Conservation (phyloP, 768 basidiomycete species). For the Suillus subalutaceus region DNA sequence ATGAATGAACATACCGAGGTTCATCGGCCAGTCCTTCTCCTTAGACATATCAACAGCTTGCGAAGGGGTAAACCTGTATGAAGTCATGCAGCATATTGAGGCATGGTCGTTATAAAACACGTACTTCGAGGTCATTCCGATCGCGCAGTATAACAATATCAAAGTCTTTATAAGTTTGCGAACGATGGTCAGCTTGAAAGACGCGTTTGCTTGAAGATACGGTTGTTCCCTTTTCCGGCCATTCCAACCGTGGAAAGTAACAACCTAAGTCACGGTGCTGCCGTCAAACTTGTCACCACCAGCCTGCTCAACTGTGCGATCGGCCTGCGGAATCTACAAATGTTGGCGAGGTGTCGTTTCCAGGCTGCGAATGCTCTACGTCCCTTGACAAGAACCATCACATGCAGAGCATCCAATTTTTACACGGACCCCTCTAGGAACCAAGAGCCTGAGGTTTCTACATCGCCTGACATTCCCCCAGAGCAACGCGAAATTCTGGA, state of each 20-base stretch:
- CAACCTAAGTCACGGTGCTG: background rate
- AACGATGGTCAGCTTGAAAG: background rate
- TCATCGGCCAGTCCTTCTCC: constrained; percentile 73
- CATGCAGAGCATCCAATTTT: constrained; percentile 44
- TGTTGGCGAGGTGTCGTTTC: background rate
- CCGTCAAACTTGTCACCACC: background rate
- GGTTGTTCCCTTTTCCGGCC: constrained; percentile 1
- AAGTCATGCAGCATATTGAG: background rate
- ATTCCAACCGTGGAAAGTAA: background rate
- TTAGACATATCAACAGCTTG: constrained; percentile 60
- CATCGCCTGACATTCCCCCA: constrained; percentile 61
- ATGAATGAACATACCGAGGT: constrained; percentile 50
- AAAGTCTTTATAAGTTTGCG: background rate
- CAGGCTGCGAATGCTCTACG: constrained; percentile 1
- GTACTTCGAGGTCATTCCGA: constrained; percentile 3
- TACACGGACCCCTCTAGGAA: constrained; percentile 47
- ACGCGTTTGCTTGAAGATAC: background rate
- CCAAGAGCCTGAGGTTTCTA: constrained; percentile 44
- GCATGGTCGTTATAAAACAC: background rate
- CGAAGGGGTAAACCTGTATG: constrained; percentile 58
- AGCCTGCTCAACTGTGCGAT: background rate
- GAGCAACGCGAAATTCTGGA: constrained; percentile 57
- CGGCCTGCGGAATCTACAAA: background rate
- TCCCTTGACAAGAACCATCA: constrained; percentile 2
- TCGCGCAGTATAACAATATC: background rate